Conservation (phyloP, 495 filamentous ascomycete genomes). For the Cercophora sp. region DNA sequence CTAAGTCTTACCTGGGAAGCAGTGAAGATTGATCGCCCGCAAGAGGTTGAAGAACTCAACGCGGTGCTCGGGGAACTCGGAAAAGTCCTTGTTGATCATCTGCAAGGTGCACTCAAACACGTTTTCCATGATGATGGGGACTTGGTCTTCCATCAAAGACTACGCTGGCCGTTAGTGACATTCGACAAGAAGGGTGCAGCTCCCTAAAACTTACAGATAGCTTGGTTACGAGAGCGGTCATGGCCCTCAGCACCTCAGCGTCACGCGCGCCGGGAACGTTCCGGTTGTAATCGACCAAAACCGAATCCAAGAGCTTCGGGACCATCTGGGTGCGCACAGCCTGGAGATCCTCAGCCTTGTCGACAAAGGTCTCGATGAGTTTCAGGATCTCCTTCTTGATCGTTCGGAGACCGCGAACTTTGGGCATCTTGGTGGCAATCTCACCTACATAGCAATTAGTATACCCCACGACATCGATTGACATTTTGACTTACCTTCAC, state of each 20-base stretch:
- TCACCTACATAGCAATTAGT: slow-evolving; percentile 57
- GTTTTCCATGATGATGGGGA: slow-evolving; percentile 95
- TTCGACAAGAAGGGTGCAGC: too few relatives aligned
- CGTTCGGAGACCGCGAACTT: slow-evolving; percentile 87
- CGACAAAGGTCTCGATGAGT: slow-evolving; percentile 94
- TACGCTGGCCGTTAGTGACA: too few relatives aligned
- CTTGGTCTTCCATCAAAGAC: slow-evolving; percentile 96
- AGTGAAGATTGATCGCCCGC: slow-evolving; percentile 90
- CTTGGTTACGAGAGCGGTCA: slow-evolving; percentile 95
- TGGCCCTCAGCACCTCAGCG: slow-evolving; percentile 93
- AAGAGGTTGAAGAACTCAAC: slow-evolving; percentile 98
- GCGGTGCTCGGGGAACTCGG: slow-evolving; percentile 95
- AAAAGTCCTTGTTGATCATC: slow-evolving; percentile 99
- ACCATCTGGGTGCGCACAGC: slow-evolving; percentile 91
- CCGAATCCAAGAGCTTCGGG: slow-evolving; percentile 92
- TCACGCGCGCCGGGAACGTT: slow-evolving; percentile 96
- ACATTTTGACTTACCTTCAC: slow-evolving; percentile 76
- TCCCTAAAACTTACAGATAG: slow-evolving; percentile 68
- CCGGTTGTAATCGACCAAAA: slow-evolving; percentile 91
- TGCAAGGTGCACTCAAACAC: slow-evolving; percentile 98
- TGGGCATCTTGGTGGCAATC: slow-evolving; percentile 96
- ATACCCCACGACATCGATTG: too few relatives aligned
- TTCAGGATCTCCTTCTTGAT: slow-evolving; percentile 99
- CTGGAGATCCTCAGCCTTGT: slow-evolving; percentile 93
- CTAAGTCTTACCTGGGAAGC: slow-evolving; percentile 67